Evolutionary conservation across 2,329 filamentous ascomycete species (phyloP).

Genomic region (Helotiales sp.): DNA sequence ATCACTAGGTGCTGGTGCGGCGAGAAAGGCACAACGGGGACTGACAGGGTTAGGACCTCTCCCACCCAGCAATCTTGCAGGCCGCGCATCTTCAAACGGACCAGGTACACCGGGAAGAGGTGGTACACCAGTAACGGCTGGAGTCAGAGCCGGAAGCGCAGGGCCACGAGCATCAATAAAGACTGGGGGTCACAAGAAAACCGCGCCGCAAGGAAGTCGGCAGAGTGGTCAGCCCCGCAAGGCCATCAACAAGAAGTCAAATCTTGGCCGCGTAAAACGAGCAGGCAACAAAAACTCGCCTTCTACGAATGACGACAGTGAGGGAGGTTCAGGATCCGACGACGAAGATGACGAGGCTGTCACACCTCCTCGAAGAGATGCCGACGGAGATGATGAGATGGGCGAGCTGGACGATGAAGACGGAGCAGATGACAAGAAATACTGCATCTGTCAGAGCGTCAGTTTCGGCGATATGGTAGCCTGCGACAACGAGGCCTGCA

Average conservation of each 20-base stretch:
- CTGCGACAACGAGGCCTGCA: slow-evolving; percentile 82
- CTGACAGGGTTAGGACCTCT: slow-evolving; percentile 50
- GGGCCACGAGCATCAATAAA: slow-evolving; percentile 56
- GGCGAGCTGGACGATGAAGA: slow-evolving; percentile 68
- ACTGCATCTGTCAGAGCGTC: slow-evolving; percentile 82
- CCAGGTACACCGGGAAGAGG: slow-evolving; percentile 64
- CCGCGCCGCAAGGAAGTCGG: slow-evolving; percentile 41
- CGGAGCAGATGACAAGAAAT: slow-evolving; percentile 75
- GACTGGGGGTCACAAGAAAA: slow-evolving; percentile 44
- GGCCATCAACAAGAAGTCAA: slow-evolving; percentile 54
- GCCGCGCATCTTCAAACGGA: slow-evolving; percentile 64
- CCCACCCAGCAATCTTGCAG: slow-evolving; percentile 60
- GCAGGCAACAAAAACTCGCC: slow-evolving; percentile 60
- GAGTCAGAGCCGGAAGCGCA: slow-evolving; percentile 59
- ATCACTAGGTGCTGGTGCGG: slow-evolving; percentile 67
- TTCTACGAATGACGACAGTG: slow-evolving; percentile 67
- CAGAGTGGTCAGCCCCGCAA: slow-evolving; percentile 41
- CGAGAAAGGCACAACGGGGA: slow-evolving; percentile 58
- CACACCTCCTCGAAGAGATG: slow-evolving; percentile 53
- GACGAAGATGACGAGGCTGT: slow-evolving; percentile 53
- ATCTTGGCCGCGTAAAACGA: slow-evolving; percentile 64
- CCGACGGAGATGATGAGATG: slow-evolving; percentile 57
- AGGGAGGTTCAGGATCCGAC: slow-evolving; percentile 61
- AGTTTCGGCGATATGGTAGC: slow-evolving; percentile 90
- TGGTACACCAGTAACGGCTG: slow-evolving; percentile 37